Evolutionary conservation across 805 yeast species (phyloP).

Genomic region (Metschnikowia kofuensis): DNA sequence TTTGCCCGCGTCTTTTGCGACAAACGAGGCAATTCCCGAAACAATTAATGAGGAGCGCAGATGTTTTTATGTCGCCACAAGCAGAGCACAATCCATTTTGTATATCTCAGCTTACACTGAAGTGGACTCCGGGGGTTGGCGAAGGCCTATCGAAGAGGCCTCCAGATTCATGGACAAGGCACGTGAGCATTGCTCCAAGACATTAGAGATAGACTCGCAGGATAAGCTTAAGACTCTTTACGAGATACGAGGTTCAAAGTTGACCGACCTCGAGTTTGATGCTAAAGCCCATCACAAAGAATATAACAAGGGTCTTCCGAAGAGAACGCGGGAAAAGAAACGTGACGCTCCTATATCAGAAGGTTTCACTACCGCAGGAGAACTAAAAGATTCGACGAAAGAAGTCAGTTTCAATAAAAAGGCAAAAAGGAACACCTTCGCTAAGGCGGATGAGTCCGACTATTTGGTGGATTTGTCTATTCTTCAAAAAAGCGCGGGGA

Average conservation of each 20-base stretch:
- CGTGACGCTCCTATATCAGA: neutral
- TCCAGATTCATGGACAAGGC: constrained; percentile 29
- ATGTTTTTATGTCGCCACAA: constrained; percentile 82
- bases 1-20: constrained; percentile 57
- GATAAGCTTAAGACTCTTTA: constrained; percentile 19
- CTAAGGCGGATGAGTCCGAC: neutral
- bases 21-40: constrained; percentile 23
- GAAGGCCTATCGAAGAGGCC: constrained; percentile 19
- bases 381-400: constrained; percentile 1
- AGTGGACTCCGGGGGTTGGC: constrained; percentile 15
- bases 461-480: neutral
- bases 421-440: neutral
- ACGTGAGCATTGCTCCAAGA: constrained; percentile 9
- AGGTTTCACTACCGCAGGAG: constrained; percentile 9
- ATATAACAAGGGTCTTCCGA: constrained; percentile 4
- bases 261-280: constrained; percentile 5
- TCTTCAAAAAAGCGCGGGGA: neutral
- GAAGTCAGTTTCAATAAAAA: neutral
- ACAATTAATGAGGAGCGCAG: constrained; percentile 73
- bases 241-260: constrained; percentile 9
- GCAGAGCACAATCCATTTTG: constrained; percentile 68
- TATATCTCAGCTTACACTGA: constrained; percentile 40
- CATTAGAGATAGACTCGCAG: constrained; percentile 18
- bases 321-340: constrained; percentile 5
- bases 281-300: neutral